phyloP scores from a whole-genome alignment of 2,329 filamentous ascomycete genomes.

The Mollisiaceae sp. region DNA sequence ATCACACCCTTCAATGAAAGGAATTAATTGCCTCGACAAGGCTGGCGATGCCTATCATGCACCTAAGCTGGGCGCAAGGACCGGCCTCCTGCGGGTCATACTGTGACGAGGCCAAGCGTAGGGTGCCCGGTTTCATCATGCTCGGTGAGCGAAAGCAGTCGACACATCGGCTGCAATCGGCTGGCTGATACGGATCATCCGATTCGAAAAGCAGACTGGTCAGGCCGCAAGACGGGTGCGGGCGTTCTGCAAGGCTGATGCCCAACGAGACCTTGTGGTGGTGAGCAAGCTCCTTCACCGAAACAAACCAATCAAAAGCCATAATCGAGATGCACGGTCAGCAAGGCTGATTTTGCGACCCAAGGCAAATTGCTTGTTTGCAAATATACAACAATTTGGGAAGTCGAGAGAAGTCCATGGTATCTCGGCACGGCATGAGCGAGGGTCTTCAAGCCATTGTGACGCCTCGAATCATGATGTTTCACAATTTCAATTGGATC shows the following conservation, averaged over 20 bases:
- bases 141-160: conserved; percentile 7
- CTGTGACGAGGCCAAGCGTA: background rate
- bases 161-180: background rate
- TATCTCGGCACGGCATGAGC: background rate
- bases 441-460: background rate
- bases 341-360: conserved; percentile 23
- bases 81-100: background rate
- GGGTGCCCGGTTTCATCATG: background rate
- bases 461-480: background rate
- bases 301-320: conserved; percentile 4
- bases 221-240: background rate
- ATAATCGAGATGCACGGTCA: background rate
- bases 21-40: background rate
- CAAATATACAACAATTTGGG: background rate
- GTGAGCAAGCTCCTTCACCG: conserved; percentile 17
- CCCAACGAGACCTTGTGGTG: background rate
- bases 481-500: background rate
- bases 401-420: background rate
- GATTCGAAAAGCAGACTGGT: background rate
- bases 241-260: conserved; percentile 9
- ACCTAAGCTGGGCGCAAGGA: conserved; percentile 4
- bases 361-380: conserved; percentile 9
- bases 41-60: background rate
- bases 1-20: background rate
- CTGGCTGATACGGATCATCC: background rate